Base-by-base conservation (phyloP, 306 rosid species). In the Ochetophila trinervis region DNA sequence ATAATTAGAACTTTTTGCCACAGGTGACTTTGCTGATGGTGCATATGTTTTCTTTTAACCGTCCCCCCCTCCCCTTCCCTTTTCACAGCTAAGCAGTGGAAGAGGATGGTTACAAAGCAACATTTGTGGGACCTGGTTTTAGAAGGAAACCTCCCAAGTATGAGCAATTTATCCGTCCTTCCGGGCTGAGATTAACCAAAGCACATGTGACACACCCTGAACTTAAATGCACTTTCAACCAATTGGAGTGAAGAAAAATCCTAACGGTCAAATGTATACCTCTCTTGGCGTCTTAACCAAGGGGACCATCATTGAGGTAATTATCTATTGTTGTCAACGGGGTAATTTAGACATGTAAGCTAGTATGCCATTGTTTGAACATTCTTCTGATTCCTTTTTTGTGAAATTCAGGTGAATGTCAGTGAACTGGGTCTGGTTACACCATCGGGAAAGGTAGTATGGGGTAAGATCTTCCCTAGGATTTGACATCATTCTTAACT, bases 51-150 rank as follows among this genome's bases (percentile, higher is more conserved):
- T 60, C 67, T 67, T 47, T 73, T 80, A 18, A n/a, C n/a, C n/a
- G n/a, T n/a, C n/a, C n/a, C n/a, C n/a, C n/a, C n/a, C n/a, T n/a
- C n/a, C n/a, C n/a, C n/a, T n/a, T n/a, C n/a, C n/a, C n/a, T n/a
- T n/a, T n/a, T n/a, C n/a, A n/a, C 77, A 92, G 98, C 93, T 36
- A 92, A 92, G 76, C 96, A 92, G 67, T 92, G 96, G 96, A 92
- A 92, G 85, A 84, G 98, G 79, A 92, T 92, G 98, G 79, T 89
- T 66, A 89, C 96, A 92, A 92, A 79, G 95, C 98, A 51, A 92
- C 93, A 52, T 92, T 92, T 76, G 98, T 92, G 20, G 96, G 98
- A 47, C 83, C 96, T 60, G 80, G 88, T 66, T 92, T 92, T 74
- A 89, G 96, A 4, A 82, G 98, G 82, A 92, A 92, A 64, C 96